Percentiles rank a stretch among this genome's conserved stretches.
phyloP scores from a whole-genome alignment of 371 early-diverging fungal genomes.

The Mortierella sp. region DNA sequence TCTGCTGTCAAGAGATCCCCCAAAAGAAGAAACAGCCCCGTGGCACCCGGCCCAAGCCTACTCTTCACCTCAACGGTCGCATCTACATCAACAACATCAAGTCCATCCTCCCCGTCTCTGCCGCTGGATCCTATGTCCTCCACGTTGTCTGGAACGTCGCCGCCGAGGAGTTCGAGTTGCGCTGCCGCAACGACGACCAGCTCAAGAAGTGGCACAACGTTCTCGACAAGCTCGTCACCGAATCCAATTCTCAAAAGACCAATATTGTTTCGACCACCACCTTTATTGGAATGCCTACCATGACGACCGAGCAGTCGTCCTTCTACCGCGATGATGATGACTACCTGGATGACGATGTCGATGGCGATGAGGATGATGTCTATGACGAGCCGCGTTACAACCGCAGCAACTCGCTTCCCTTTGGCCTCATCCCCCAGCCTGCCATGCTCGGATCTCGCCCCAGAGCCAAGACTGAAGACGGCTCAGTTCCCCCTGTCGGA shows the following conservation, averaged over 20 bases:
- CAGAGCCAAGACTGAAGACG: slow-evolving; percentile 46
- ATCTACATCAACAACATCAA: slow-evolving; percentile 84
- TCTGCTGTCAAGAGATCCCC: slow-evolving; percentile 87
- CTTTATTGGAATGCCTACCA: slow-evolving; percentile 59
- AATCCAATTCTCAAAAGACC: slow-evolving; percentile 35
- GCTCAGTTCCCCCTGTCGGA: slow-evolving; percentile 3
- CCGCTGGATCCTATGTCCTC: slow-evolving; percentile 60
- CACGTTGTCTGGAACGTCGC: slow-evolving; percentile 64
- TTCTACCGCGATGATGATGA: slow-evolving; percentile 53
- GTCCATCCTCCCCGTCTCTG: slow-evolving; percentile 80
- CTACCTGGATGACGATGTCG: slow-evolving; percentile 59
- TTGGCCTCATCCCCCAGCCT: slow-evolving; percentile 16
- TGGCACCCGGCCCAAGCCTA: slow-evolving; percentile 45
- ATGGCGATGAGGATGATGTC: slow-evolving; percentile 60
- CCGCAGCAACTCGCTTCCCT: slow-evolving; percentile 23
- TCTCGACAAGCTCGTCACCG: slow-evolving; percentile 39
- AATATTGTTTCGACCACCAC: slow-evolving; percentile 53
- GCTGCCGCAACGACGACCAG: slow-evolving; percentile 92
- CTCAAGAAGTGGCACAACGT: slow-evolving; percentile 86
- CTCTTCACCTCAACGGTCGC: slow-evolving; percentile 83
- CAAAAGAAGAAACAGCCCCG: slow-evolving; percentile 26
- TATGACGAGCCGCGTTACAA: slow-evolving; percentile 53
- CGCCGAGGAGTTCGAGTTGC: slow-evolving; percentile 85
- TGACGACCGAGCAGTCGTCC: slow-evolving; percentile 29
- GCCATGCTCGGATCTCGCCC: slow-evolving; percentile 18